Base-by-base conservation (phyloP, 2,329 filamentous ascomycete species). In the Cercospora sp. region DNA sequence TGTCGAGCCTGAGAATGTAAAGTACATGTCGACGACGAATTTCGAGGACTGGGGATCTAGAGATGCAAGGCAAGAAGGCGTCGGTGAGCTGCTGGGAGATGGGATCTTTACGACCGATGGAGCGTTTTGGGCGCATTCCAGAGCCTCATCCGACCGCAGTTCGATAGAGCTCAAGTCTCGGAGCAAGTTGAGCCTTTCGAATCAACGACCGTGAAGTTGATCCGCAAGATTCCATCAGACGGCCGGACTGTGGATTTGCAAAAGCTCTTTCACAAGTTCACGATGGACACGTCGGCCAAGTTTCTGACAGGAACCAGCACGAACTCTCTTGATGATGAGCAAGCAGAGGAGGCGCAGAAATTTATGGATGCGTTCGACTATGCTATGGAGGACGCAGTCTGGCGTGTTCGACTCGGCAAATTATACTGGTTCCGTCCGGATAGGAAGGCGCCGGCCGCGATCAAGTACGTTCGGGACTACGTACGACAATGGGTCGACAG, bases 271-370 rank as follows among this genome's bases (percentile, higher is more conserved):
- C 89, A 89, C 72, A 83, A 85, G 57, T 82, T 90, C 74, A 89
- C 88, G 0, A 81, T 91, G 24, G 89, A 91, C 67, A 86, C 87
- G 0, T 86, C 88, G 0, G 91, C 88, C 0, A 87, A 89, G 45
- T 89, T 91, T 66, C 78, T 91, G 5, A 88, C 91, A 37, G 89
- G 89, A 5, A 80, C 86, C 49, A 72, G 71, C 26, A 71, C 72
- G 2, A 66, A 70, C 18, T 71, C 72, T 7, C 65, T 77, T 5
- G 60, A 63, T n/a, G 55, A 63, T 12, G 64, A 70, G 12, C 61
- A 65, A 8, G 63, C 53, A 3, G 70, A 67, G n/a, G 55, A 67
- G 24, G 66, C 62, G 3, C 45, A 61, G 13, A 21, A 49, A 10
- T 69, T 73, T n/a, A 61, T 63, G 8, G 37, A 69, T 18, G 68